A percentile compares a stretch with the other conserved stretches of the same genome.
These are phyloP conservation scores for Porcisia hertigi DNA, from an alignment of 208 protist species.

Conservation along the genomic window DNA sequence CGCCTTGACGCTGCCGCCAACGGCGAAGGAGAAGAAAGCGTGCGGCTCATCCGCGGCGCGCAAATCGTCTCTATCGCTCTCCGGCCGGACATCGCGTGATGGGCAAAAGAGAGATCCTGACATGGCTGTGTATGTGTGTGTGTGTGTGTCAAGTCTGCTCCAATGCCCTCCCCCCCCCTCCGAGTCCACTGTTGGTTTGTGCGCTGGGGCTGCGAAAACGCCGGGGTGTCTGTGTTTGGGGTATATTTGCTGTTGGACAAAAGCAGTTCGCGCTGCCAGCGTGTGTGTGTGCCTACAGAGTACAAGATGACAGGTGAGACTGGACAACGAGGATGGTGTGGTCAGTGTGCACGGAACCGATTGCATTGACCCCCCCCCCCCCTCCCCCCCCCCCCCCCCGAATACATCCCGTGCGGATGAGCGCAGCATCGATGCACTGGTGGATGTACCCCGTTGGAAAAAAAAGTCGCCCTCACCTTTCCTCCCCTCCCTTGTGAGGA, in stretches of 20 bases:
- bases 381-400: not conserved
- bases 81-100: slow-evolving; percentile 3
- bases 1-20: slow-evolving; percentile 4
- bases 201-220: not conserved
- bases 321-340: not conserved
- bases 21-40: slow-evolving; percentile 14
- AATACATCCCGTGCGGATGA: no score
- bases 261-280: no score
- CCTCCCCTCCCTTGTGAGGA: not conserved
- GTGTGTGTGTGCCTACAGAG: not conserved
- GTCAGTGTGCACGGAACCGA: not conserved
- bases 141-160: not conserved
- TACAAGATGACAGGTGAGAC: no score
- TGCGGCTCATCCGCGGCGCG: slow-evolving; percentile 58
- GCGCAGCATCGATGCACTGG: no score
- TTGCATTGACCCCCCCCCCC: not conserved
- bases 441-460: no score
- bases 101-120: no score
- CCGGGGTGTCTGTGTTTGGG: not conserved
- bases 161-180: not conserved
- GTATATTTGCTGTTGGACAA: no score
- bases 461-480: not conserved
- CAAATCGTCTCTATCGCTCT: slow-evolving; percentile 51
- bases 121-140: not conserved
- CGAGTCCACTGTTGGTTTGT: not conserved